Percentiles rank a stretch among this genome's conserved stretches.
phyloP scores from a whole-genome alignment of 176 grass and related monocot species.

The Oropetium thomaeum region DNA sequence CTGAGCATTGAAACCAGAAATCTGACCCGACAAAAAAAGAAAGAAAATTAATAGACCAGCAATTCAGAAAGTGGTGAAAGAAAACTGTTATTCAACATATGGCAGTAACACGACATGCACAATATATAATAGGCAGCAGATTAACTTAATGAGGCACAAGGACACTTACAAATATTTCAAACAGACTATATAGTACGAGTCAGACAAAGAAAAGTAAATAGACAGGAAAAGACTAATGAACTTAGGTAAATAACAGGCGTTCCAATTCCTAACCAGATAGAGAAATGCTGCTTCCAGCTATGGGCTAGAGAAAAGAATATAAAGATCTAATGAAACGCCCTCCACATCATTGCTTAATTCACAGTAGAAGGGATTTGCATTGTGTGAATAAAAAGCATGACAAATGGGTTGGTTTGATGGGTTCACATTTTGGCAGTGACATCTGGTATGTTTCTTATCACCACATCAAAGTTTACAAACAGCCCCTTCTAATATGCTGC shows the following conservation, averaged over 20 bases:
- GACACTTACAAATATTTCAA: conserved; percentile 1
- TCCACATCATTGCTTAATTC: background rate
- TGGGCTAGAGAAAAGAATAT: background rate
- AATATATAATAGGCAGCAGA: background rate
- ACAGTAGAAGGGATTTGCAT: background rate
- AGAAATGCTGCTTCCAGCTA: background rate
- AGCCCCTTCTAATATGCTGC: background rate
- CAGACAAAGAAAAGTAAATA: background rate
- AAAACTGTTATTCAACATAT: background rate
- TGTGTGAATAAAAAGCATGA: background rate
- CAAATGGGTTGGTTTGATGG: background rate
- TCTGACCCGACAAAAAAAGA: background rate
- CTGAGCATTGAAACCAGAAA: conserved; percentile 11
- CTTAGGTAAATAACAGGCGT: background rate
- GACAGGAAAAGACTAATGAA: too few relatives aligned
- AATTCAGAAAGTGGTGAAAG: background rate
- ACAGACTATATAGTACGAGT: background rate
- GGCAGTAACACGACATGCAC: conserved; percentile 5
- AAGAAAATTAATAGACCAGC: background rate
- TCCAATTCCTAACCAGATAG: background rate
- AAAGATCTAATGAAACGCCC: background rate
- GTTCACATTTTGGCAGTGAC: background rate
- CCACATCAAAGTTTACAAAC: background rate
- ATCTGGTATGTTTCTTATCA: background rate
- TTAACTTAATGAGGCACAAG: background rate